Percentiles rank a stretch among this genome's conserved stretches.
These are phyloP conservation scores for Stereum hirsutum DNA, from an alignment of 1,284 basidiomycete species.

Conservation along the genomic window DNA sequence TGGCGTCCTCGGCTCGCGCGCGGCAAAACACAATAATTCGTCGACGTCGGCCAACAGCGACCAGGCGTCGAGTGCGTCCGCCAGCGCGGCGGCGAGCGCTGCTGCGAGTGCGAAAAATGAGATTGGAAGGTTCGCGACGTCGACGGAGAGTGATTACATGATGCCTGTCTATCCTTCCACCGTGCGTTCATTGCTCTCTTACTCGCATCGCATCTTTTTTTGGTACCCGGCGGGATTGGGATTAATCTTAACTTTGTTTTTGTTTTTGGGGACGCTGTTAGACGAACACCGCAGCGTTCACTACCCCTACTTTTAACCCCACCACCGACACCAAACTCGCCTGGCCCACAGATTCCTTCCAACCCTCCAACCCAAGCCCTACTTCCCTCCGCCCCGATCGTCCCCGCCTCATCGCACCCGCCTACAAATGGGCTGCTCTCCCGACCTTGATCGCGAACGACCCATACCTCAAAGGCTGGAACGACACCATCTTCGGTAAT, in stretches of 20 bases:
- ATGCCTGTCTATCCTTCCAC: conserved; percentile 88
- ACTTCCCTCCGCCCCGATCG: conserved; percentile 68
- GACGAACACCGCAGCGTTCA: conserved; percentile 77
- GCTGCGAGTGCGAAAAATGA: conserved; percentile 51
- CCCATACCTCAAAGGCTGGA: conserved; percentile 86
- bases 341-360: conserved; percentile 75
- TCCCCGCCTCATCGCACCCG: conserved; percentile 86
- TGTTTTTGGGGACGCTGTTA: too few species aligned
- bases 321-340: conserved; percentile 37
- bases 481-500: conserved; percentile 86
- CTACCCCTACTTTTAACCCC: conserved; percentile 62
- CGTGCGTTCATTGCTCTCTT: conserved; percentile 45
- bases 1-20: conserved; percentile 62
- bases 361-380: conserved; percentile 49
- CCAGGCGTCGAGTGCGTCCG: conserved; percentile 10
- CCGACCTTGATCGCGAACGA: conserved; percentile 74
- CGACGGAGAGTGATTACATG: conserved; percentile 65
- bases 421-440: conserved; percentile 88
- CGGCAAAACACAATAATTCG: conserved; percentile 26
- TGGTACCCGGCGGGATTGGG: too few species aligned
- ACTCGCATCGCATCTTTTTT: conserved; percentile 5
- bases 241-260: too few species aligned
- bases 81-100: conserved; percentile 25
- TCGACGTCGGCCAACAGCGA: conserved; percentile 7
- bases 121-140: conserved; percentile 62